Evolutionary conservation across 2,329 filamentous ascomycete species (phyloP), one percentile per base, ranked within the genome.

Genomic region (Trichoderma sp.): DNA sequence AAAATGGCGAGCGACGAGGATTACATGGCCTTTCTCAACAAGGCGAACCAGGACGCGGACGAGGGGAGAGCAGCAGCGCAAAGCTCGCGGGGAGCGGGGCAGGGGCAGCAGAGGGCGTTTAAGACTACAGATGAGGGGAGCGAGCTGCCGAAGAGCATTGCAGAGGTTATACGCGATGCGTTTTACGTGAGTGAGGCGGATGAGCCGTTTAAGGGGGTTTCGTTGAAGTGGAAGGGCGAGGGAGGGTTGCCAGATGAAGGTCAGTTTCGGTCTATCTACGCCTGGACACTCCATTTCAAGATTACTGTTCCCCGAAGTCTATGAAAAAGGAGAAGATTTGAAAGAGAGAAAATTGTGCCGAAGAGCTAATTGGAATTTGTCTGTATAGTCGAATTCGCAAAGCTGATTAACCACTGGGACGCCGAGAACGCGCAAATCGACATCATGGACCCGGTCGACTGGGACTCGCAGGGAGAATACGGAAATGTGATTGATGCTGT

Each of bases 11-110:
- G 91, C 72, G 95, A 98, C 87, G 91, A 93, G 77, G 93, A 93
- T 77, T 98, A 98, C 87, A 90, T 92, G 84, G 88, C 93, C 76
- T 98, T 98, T 82, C 88, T 98, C 75, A 89, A 97, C 82, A 97
- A 97, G 86, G 94, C 95, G 72, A 97, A 97, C 85, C 87, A 91
- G 80, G 92, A 95, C 82, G 92, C 93, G 21, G 92, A 91, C 82
- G 89, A 91, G 74, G 76, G 66, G 16, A 24, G 71, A 45, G 31
- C 77, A 68, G 73, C 78, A 59, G 78, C 77, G 77, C 16, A 76
- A 71, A 74, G 77, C 77, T 72, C 76, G 14, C 78, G 79, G 75
- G 35, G 35, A 27, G n/a, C n/a, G 41, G 35, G 24, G 41, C 31
- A n/a, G 59, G 71, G 73, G 21, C 77, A 77, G 31, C 59, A 77